phyloP scores from a whole-genome alignment of 2,329 filamentous ascomycete genomes.

The Thyridium curvatum region DNA sequence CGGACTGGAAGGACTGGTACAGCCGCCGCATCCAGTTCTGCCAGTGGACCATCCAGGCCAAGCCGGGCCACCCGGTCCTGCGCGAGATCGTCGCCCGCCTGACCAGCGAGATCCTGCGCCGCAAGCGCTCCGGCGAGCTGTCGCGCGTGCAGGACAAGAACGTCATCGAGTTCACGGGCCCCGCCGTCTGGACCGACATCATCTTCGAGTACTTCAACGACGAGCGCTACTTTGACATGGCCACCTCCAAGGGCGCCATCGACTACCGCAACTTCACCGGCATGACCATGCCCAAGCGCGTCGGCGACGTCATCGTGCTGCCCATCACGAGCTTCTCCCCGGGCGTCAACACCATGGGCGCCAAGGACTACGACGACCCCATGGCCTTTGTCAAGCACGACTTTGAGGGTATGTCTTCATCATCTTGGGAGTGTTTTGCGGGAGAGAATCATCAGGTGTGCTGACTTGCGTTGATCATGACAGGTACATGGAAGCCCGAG shows the following conservation, averaged over 20 bases:
- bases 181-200: slow-evolving; percentile 87
- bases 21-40: slow-evolving; percentile 95
- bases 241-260: slow-evolving; percentile 62
- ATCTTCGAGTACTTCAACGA: slow-evolving; percentile 95
- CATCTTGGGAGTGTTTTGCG: too few relatives aligned
- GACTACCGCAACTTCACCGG: slow-evolving; percentile 86
- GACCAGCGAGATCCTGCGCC: slow-evolving; percentile 70
- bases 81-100: slow-evolving; percentile 83
- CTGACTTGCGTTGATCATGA: neutral
- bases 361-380: slow-evolving; percentile 79
- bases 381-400: slow-evolving; percentile 98
- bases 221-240: slow-evolving; percentile 78
- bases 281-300: slow-evolving; percentile 74
- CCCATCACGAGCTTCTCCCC: slow-evolving; percentile 98
- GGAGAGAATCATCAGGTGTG: too few relatives aligned
- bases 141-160: slow-evolving; percentile 56
- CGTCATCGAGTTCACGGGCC: slow-evolving; percentile 91
- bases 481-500: slow-evolving; percentile 73
- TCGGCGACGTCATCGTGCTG: slow-evolving; percentile 88
- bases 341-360: slow-evolving; percentile 88
- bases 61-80: slow-evolving; percentile 88
- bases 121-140: slow-evolving; percentile 63
- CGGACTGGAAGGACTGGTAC: slow-evolving; percentile 94
- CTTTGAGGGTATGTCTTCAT: slow-evolving; percentile 71
- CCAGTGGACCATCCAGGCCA: slow-evolving; percentile 97